Evolutionary conservation across 73 alveolate genomes (phyloP).

Genomic region (Paraurostyla sp.): DNA sequence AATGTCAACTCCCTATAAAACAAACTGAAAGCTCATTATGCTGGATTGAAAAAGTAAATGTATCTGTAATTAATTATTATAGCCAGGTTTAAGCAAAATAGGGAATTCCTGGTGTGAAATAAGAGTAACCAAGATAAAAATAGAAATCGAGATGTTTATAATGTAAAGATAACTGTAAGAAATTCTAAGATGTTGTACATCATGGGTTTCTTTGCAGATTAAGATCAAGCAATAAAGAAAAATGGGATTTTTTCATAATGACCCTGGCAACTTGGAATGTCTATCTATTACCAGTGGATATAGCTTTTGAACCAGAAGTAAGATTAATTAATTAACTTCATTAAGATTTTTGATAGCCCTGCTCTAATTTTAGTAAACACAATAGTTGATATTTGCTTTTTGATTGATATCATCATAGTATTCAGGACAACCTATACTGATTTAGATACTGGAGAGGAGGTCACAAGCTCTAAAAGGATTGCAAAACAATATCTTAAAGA

Average conservation of each 20-base stretch:
- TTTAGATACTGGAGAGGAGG: slow-evolving; percentile 62
- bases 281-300: slow-evolving; percentile 22
- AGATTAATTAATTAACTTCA: neutral
- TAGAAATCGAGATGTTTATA: too few species aligned
- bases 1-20: too few species aligned
- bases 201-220: neutral
- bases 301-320: slow-evolving; percentile 44
- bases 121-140: too few species aligned
- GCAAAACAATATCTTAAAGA: slow-evolving; percentile 51
- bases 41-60: too few species aligned
- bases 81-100: too few species aligned
- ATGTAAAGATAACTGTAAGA: too few species aligned
- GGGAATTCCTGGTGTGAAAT: too few species aligned
- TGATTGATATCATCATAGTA: slow-evolving; percentile 63
- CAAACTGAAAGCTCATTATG: too few species aligned
- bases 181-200: too few species aligned
- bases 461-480: slow-evolving; percentile 16
- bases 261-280: slow-evolving; percentile 39
- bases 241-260: slow-evolving; percentile 48
- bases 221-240: neutral
- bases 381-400: slow-evolving; percentile 62
- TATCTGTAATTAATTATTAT: too few species aligned
- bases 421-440: slow-evolving; percentile 67
- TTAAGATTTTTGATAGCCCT: neutral
- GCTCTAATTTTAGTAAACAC: slow-evolving; percentile 2